phyloP scores from a whole-genome alignment of 352 stramenopile genomes.

The Phytophthora fragariae region DNA sequence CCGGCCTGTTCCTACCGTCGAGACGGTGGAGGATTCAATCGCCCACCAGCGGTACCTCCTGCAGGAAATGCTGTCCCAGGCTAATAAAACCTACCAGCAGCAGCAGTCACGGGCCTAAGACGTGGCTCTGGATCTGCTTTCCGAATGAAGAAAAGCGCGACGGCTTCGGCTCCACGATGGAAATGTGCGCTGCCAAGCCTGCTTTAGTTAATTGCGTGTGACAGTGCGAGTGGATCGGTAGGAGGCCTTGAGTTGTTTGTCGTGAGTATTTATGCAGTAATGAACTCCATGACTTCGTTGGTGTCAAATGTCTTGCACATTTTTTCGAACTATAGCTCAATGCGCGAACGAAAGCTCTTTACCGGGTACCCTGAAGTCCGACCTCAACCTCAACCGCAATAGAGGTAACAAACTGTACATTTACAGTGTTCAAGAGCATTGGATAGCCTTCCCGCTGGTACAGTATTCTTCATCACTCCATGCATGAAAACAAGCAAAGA shows the following conservation, averaged over 20 bases:
- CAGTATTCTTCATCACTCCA: neutral
- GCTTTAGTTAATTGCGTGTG: conserved; percentile 31
- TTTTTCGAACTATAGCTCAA: neutral
- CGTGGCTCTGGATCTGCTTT: conserved; percentile 27
- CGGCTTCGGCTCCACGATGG: conserved; percentile 15
- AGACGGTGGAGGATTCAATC: conserved; percentile 68
- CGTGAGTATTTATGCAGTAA: conserved; percentile 41
- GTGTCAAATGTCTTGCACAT: neutral
- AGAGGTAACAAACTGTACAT: neutral
- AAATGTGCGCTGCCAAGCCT: conserved; percentile 21
- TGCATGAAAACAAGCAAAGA: neutral
- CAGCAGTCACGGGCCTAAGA: conserved; percentile 31
- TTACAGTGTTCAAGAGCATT: neutral
- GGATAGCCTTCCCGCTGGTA: neutral
- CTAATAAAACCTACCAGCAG: conserved; percentile 53
- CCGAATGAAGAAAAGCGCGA: conserved; percentile 33
- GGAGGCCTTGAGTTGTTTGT: conserved; percentile 28
- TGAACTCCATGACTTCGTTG: conserved; percentile 31
- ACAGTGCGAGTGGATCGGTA: conserved; percentile 23
- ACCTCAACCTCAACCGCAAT: neutral
- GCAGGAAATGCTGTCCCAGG: conserved; percentile 71
- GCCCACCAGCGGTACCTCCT: conserved; percentile 70
- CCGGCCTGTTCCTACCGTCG: conserved; percentile 32
- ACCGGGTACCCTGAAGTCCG: neutral
- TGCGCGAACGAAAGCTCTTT: neutral